Evolutionary conservation across 768 basidiomycete species (phyloP).

Genomic region (Cantharellus cinnabarinus): DNA sequence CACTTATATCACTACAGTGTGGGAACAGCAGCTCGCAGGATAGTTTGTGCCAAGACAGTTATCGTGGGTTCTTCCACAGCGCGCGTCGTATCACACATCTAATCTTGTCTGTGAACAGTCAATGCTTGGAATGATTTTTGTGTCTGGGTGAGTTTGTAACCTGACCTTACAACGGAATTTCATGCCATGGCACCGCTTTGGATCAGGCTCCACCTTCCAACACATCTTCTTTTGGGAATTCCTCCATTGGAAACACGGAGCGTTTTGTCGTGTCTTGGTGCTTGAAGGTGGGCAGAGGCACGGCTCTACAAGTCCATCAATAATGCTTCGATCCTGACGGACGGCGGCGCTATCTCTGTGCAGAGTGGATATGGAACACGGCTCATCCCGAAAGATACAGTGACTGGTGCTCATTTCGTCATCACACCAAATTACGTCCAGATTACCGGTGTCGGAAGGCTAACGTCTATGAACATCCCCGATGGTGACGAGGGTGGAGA

Average conservation of each 20-base stretch:
- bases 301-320: neutral
- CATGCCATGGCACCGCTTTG: too few species aligned
- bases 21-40: conserved; percentile 32
- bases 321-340: neutral
- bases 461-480: conserved; percentile 22
- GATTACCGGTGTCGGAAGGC: conserved; percentile 21
- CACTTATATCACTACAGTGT: conserved; percentile 20
- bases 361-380: conserved; percentile 24
- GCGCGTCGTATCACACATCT: neutral
- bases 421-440: conserved; percentile 26
- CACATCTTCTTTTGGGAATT: neutral
- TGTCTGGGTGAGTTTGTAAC: conserved; percentile 10
- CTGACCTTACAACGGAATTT: too few species aligned
- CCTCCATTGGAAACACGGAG: conserved; percentile 15
- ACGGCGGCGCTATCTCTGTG: conserved; percentile 1
- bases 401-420: conserved; percentile 23
- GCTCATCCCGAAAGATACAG: conserved; percentile 23
- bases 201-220: neutral
- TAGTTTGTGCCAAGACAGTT: conserved; percentile 47
- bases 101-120: neutral
- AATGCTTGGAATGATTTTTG: conserved; percentile 32
- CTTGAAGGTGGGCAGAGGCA: conserved; percentile 10
- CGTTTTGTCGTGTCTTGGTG: conserved; percentile 37
- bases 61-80: conserved; percentile 11
- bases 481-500: conserved; percentile 22